A percentile compares a stretch with the other conserved stretches of the same genome.
These are phyloP conservation scores for Macroventuria anomochaeta DNA, from an alignment of 2,329 filamentous ascomycete genomes.

Conservation along the genomic window DNA sequence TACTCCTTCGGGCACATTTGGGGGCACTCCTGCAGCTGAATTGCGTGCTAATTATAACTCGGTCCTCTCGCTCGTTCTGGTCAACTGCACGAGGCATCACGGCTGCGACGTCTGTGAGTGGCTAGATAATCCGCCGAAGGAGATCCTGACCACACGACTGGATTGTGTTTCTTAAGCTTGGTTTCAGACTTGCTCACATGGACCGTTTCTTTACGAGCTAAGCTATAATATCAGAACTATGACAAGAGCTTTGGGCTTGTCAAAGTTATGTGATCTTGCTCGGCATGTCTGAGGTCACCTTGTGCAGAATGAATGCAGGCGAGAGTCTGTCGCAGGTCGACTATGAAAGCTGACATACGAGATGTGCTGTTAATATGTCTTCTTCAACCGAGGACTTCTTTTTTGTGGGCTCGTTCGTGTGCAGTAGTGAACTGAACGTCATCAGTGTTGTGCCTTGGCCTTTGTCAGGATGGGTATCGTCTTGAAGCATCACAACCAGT, in stretches of 20 bases:
- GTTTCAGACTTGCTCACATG: constrained; percentile 3
- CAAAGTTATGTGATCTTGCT: neutral
- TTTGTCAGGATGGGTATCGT: too few relatives aligned
- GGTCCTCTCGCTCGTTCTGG: constrained; percentile 10
- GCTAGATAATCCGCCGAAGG: constrained; percentile 2
- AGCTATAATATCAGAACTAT: neutral
- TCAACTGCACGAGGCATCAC: constrained; percentile 10
- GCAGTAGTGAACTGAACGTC: too few relatives aligned
- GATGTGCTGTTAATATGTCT: neutral
- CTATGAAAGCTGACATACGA: neutral
- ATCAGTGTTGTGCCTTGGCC: too few relatives aligned
- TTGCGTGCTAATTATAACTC: constrained; percentile 16
- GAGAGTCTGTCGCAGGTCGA: neutral
- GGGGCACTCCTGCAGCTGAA: constrained; percentile 17
- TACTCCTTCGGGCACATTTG: constrained; percentile 18
- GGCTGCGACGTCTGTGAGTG: constrained; percentile 4
- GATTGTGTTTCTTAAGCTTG: neutral
- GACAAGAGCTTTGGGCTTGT: neutral
- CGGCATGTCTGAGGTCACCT: neutral
- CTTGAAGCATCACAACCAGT: too few relatives aligned
- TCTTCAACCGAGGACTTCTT: too few relatives aligned
- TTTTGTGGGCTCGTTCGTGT: too few relatives aligned
- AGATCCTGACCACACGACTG: constrained; percentile 1
- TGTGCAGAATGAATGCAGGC: neutral
- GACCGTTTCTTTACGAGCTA: neutral